Conservation (phyloP, 2,329 filamentous ascomycete species). For the Colletotrichum sp. region DNA sequence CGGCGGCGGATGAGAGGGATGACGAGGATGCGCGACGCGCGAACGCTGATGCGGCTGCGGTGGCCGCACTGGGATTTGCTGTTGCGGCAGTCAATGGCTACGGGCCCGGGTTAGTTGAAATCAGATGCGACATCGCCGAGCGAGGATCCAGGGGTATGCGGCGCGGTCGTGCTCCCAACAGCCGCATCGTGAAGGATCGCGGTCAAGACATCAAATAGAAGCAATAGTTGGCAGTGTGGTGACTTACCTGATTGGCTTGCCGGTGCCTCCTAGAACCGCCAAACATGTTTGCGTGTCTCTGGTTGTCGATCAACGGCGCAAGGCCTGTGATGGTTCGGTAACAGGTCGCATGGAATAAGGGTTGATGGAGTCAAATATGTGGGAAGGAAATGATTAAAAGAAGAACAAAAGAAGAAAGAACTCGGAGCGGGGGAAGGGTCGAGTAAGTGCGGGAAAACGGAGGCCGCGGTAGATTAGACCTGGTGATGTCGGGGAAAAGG, state of each 20-base stretch:
- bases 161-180: background rate
- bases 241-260: conserved; percentile 50
- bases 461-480: background rate
- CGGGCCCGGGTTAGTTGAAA: conserved; percentile 13
- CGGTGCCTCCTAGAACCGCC: conserved; percentile 55
- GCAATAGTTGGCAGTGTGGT: background rate
- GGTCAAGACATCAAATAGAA: background rate
- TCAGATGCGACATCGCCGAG: conserved; percentile 21
- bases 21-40: conserved; percentile 69
- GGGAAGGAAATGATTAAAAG: background rate
- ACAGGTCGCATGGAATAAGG: conserved; percentile 16
- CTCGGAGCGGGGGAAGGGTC: background rate
- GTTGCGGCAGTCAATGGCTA: conserved; percentile 70
- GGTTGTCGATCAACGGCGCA: conserved; percentile 20
- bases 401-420: background rate
- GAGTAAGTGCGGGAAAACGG: background rate
- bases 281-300: conserved; percentile 49
- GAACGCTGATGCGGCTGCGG: conserved; percentile 84
- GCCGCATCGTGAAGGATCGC: background rate
- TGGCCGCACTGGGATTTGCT: conserved; percentile 75
- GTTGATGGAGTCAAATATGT: background rate
- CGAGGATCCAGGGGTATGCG: conserved; percentile 1
- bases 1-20: conserved; percentile 82
- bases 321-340: conserved; percentile 28
- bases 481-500: conserved; percentile 11